Evolutionary conservation across 345 rosid species (phyloP).

Genomic region (Lumnitzera littorea): DNA sequence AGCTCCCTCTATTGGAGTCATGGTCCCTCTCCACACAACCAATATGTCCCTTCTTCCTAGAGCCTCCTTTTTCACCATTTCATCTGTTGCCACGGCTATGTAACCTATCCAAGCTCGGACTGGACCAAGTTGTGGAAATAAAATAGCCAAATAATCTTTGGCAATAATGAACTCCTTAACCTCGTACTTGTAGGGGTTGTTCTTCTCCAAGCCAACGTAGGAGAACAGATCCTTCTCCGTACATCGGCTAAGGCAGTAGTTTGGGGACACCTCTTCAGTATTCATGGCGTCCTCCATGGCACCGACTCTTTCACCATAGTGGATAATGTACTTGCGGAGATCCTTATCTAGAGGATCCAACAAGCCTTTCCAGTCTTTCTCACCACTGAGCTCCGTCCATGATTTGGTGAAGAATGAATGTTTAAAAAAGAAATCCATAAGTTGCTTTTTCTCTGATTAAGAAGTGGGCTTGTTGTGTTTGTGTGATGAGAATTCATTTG

Average conservation of each 20-base stretch:
- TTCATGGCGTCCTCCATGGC: constrained; percentile 7
- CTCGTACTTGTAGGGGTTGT: constrained; percentile 21
- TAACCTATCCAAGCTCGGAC: constrained; percentile 12
- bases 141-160: background rate
- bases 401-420: too few species aligned
- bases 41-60: constrained; percentile 29
- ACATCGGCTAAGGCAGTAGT: too few species aligned
- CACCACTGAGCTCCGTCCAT: too few species aligned
- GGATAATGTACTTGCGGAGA: constrained; percentile 21
- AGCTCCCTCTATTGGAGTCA: too few species aligned
- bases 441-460: too few species aligned
- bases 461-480: too few species aligned
- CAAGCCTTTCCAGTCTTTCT: constrained; percentile 19
- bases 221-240: constrained; percentile 10
- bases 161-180: background rate
- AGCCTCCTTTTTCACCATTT: constrained; percentile 7
- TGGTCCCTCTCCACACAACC: constrained; percentile 19
- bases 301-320: constrained; percentile 16
- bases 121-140: background rate
- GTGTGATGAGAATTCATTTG: too few species aligned
- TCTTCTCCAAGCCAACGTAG: constrained; percentile 7
- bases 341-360: constrained; percentile 19
- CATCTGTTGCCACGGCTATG: constrained; percentile 24
- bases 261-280: background rate
- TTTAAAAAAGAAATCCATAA: too few species aligned